Percentiles rank a stretch among this genome's conserved stretches.
Conservation (phyloP, 768 basidiomycete species). For the Mycena alexandri region DNA sequence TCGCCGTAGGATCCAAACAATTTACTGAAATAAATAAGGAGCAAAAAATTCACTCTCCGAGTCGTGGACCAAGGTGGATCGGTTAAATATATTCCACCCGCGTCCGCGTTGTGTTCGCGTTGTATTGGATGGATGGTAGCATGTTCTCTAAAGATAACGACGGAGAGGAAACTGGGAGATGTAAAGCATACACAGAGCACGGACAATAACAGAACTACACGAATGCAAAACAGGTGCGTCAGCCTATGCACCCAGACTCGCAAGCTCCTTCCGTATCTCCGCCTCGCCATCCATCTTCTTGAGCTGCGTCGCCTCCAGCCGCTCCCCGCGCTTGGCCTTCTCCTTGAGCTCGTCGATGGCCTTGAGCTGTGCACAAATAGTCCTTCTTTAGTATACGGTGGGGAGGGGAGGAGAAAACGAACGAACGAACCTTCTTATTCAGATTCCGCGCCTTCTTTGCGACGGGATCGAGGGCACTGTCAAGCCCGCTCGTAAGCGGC, state of each 20-base stretch:
- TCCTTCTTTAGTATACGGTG: background rate
- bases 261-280: slow-evolving; percentile 87
- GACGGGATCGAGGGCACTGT: slow-evolving; percentile 75
- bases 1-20: too few relatives aligned
- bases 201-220: slow-evolving; percentile 25
- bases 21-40: too few relatives aligned
- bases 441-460: slow-evolving; percentile 96
- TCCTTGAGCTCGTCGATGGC: slow-evolving; percentile 99
- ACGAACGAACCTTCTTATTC: slow-evolving; percentile 86
- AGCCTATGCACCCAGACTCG: slow-evolving; percentile 46
- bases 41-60: too few relatives aligned
- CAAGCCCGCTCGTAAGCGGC: slow-evolving; percentile 67
- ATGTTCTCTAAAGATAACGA: slow-evolving; percentile 24
- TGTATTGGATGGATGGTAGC: slow-evolving; percentile 8
- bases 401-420: slow-evolving; percentile 33
- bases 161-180: slow-evolving; percentile 4
- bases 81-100: too few relatives aligned
- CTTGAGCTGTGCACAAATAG: slow-evolving; percentile 74
- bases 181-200: slow-evolving; percentile 32
- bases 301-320: slow-evolving; percentile 93
- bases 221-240: background rate
- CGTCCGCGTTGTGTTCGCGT: too few relatives aligned
- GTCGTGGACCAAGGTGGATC: too few relatives aligned
- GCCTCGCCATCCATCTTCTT: slow-evolving; percentile 96
- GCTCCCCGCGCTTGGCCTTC: slow-evolving; percentile 89